Evolutionary conservation across 768 basidiomycete genomes (phyloP).

Genomic region (Dioszegia hungarica): DNA sequence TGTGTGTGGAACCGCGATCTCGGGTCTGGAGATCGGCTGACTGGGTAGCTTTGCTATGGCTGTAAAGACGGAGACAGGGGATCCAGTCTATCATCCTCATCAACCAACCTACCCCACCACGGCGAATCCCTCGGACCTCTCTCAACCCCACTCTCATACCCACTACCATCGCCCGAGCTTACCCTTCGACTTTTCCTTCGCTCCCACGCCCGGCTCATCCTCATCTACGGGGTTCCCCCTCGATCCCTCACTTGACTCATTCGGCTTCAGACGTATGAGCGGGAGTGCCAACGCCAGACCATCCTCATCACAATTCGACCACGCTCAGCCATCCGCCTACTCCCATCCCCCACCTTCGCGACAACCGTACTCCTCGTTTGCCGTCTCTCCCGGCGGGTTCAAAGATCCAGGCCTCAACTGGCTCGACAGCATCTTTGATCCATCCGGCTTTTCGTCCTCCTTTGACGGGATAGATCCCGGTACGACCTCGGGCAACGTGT

Average conservation of each 20-base stretch:
- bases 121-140: no score
- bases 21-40: neutral
- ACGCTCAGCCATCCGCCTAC: neutral
- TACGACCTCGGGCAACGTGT: neutral
- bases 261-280: neutral
- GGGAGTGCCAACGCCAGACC: neutral
- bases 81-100: neutral
- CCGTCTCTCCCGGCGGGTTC: constrained; percentile 8
- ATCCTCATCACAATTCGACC: neutral
- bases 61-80: neutral
- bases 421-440: constrained; percentile 24
- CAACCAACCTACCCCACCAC: neutral
- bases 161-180: neutral
- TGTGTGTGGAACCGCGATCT: no score
- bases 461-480: neutral
- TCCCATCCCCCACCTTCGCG: neutral
- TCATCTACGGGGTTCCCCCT: neutral
- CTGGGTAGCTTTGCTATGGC: neutral
- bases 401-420: constrained; percentile 7
- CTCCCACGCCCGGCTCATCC: neutral
- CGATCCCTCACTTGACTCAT: neutral
- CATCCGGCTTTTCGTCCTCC: constrained; percentile 2
- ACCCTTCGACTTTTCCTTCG: neutral
- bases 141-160: no score
- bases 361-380: constrained; percentile 8